Conservation (phyloP, 345 rosid species). For the Lumnitzera racemosa region DNA sequence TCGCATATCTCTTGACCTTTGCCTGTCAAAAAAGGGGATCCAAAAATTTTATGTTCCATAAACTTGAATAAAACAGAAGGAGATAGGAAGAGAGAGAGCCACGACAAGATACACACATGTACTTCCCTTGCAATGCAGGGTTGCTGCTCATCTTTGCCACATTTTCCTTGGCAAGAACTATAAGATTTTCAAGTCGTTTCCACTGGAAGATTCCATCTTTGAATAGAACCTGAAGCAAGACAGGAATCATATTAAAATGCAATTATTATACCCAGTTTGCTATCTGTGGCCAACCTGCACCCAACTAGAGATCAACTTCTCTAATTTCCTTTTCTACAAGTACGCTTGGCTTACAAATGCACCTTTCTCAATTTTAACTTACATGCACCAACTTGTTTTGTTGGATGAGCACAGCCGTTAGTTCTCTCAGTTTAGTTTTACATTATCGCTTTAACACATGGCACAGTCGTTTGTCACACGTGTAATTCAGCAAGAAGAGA, state of each 20-base stretch:
- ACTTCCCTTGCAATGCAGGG: slow-evolving; percentile 60
- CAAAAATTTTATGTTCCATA: not conserved
- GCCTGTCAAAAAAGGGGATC: slow-evolving; percentile 19
- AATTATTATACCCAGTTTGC: not conserved
- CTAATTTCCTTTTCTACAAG: no score
- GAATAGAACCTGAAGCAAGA: slow-evolving; percentile 53
- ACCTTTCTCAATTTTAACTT: slow-evolving; percentile 1
- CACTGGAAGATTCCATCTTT: slow-evolving; percentile 90
- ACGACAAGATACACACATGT: slow-evolving; percentile 29
- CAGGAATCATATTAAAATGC: slow-evolving; percentile 4
- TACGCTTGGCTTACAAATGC: not conserved
- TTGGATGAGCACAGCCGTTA: not conserved
- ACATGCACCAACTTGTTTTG: no score
- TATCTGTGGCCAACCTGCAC: no score
- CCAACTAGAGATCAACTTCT: no score
- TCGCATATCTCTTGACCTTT: slow-evolving; percentile 34
- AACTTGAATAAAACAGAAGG: not conserved
- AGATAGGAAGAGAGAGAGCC: slow-evolving; percentile 3
- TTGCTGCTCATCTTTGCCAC: slow-evolving; percentile 91
- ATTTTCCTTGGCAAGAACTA: slow-evolving; percentile 88
- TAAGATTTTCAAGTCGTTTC: slow-evolving; percentile 89
- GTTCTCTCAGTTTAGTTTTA: not conserved
- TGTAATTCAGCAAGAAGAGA: no score
- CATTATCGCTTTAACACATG: no score
- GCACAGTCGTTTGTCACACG: no score